Percentiles rank a stretch among this genome's conserved stretches.
These are phyloP conservation scores for Mycosarcoma maydis DNA, from an alignment of 1,284 basidiomycete species.

Conservation along the genomic window DNA sequence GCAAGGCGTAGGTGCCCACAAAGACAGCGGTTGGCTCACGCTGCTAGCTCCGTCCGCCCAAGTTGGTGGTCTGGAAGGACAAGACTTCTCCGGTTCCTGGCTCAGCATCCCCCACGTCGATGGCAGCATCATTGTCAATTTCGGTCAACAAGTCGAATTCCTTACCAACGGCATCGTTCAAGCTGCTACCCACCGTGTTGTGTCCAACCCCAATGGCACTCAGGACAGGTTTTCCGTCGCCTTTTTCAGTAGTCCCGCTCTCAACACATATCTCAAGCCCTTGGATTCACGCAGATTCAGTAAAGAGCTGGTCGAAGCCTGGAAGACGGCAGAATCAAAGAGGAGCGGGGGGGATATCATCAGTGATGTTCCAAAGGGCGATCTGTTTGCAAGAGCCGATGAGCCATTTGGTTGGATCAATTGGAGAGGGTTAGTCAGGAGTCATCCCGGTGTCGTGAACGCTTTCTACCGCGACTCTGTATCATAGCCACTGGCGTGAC, in stretches of 20 bases:
- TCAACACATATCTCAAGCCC: slow-evolving; percentile 39
- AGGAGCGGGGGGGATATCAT: slow-evolving; percentile 19
- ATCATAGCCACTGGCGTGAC: no score
- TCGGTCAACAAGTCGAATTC: slow-evolving; percentile 61
- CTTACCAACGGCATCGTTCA: slow-evolving; percentile 51
- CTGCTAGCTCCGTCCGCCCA: slow-evolving; percentile 48
- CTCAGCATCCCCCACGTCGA: slow-evolving; percentile 45
- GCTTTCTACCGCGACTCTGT: slow-evolving; percentile 42
- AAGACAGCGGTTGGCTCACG: slow-evolving; percentile 60
- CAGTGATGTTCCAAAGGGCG: slow-evolving; percentile 48
- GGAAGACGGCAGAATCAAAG: slow-evolving; percentile 26
- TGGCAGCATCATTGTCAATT: slow-evolving; percentile 53
- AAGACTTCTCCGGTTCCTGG: slow-evolving; percentile 53
- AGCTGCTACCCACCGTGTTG: slow-evolving; percentile 58
- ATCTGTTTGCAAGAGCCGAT: slow-evolving; percentile 36
- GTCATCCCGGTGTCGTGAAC: slow-evolving; percentile 42
- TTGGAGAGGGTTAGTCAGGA: slow-evolving; percentile 53
- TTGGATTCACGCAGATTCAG: slow-evolving; percentile 28
- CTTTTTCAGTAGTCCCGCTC: slow-evolving; percentile 52
- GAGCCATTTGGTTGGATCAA: slow-evolving; percentile 54
- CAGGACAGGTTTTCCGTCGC: slow-evolving; percentile 40
- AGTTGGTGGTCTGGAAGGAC: slow-evolving; percentile 51
- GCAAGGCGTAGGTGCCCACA: slow-evolving; percentile 60
- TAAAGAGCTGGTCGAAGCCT: slow-evolving; percentile 24
- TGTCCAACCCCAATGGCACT: slow-evolving; percentile 13